A percentile compares a stretch with the other conserved stretches of the same genome.
These are phyloP conservation scores for Echeveria elegans DNA, from an alignment of 164 flowering plant genomes.

Conservation along the genomic window DNA sequence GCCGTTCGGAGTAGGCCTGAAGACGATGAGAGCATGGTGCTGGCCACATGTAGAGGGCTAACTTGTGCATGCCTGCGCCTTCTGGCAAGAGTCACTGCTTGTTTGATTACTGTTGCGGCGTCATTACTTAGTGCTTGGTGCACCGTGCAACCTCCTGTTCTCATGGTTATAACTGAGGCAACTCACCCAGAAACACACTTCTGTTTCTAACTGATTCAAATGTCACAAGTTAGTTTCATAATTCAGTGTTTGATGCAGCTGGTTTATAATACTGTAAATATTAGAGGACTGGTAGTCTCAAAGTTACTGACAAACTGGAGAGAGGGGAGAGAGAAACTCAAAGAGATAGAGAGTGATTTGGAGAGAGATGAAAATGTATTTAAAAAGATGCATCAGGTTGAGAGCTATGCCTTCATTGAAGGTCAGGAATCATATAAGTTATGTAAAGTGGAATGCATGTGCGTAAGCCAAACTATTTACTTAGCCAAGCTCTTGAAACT, in stretches of 20 bases:
- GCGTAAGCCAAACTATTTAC: conserved; percentile 50
- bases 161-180: too few relatives aligned
- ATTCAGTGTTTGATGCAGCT: background rate
- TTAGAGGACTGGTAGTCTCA: background rate
- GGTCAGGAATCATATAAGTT: conserved; percentile 47
- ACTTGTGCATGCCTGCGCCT: conserved; percentile 92
- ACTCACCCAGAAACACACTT: too few relatives aligned
- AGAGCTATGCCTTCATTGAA: conserved; percentile 66
- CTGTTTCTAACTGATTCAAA: background rate
- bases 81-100: conserved; percentile 63
- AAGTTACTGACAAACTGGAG: conserved; percentile 2
- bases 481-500: conserved; percentile 4
- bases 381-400: conserved; percentile 16
- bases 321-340: background rate
- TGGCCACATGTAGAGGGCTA: conserved; percentile 94
- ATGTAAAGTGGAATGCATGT: conserved; percentile 95
- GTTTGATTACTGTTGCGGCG: conserved; percentile 67
- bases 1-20: conserved; percentile 67
- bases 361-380: conserved; percentile 13
- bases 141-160: conserved; percentile 74
- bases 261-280: background rate
- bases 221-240: background rate
- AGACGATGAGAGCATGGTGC: conserved; percentile 73
- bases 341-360: conserved; percentile 3
- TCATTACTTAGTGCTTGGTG: conserved; percentile 84